Base-by-base conservation (phyloP, 1,284 basidiomycete species). In the Vanrija humicola region DNA sequence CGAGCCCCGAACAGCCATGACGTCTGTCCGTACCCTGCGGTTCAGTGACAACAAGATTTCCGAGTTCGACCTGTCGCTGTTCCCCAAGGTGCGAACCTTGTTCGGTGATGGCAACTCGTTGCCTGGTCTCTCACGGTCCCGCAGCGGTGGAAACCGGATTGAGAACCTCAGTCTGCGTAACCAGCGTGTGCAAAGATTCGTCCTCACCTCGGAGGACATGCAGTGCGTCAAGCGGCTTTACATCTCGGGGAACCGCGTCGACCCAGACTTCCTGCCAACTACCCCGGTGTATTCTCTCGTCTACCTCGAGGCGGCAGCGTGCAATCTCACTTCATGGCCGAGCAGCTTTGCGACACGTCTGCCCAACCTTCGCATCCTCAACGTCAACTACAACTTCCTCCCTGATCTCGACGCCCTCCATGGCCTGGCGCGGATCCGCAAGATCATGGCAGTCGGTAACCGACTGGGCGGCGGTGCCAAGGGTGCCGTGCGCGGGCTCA, bases 381-480 rank as follows among this genome's bases (percentile, higher is more conserved):
- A 98, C 79, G 82, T 95, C 63, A 95, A 96, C 80, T 94, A 94
- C 80, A 96, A 96, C 75, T 95, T 93, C 77, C 71, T 96, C 65
- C 84, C 69, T 82, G 77, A 76, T 54, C 85, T 92, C 62, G 82
- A 83, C 55, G 79, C 82, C 55, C 77, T 97, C 55, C 81, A 81
- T 45, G 89, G 88, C n/a, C 80, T 96, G 58, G 80, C 76, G 55
- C 79, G 88, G 66, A 76, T 96, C 73, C 83, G 84, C 64, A 92
- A 90, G 79, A 76, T 96, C 64, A 90, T 85, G 49, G 82, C 90
- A 55, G 88, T 96, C 66, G 93, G 91, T 50, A 88, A 86, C 64
- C 82, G 92, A 63, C 74, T 96, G 66, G 75, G 72, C 7, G 69
- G 61, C 9, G 84, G 84, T 72, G 79, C 84, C 39, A 86, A 85